Evolutionary conservation across 768 basidiomycete species (phyloP), one percentile per base, ranked within the genome.

Genomic region (Dictyophora rubrovolvata): DNA sequence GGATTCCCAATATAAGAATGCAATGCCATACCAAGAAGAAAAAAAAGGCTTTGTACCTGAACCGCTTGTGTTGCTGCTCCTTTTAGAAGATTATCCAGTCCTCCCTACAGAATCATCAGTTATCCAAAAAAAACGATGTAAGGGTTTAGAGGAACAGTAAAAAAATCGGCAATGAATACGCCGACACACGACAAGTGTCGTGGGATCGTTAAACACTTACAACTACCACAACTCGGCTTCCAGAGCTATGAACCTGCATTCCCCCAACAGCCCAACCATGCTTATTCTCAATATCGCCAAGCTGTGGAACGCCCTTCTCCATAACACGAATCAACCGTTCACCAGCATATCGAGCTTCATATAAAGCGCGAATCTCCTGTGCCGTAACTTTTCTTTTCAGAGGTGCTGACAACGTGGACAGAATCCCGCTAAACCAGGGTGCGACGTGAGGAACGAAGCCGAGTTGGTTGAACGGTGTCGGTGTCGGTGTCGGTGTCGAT

Each of bases 51-150:
- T 33, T 12, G 18, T 54, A 92, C 90, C 79, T 95, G 93, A 62
- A 99, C 69, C 70, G 95, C 97, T 71, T 99, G 96, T n/a, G 95
- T 98, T 17, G 96, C 96, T 53, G 96, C 96, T 7, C 96, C 96
- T 71, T 99, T 99, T 62, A 99, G 77, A 59, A 99, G 74, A 74
- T 99, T 99, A 69, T 99, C 96, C 66, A 99, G 73, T 0, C 93
- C 93, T 53, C 92, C 95, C 90, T 92, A 46, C 28, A 51, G 18
- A 7, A 33, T 1, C 53, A 55, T 34, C 53, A 11, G 42, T 50
- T 7, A 58, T 50, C 14, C 21, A 42, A 11, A 54, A 46, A 28
- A 33, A 50, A 23, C n/a, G n/a, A n/a, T n/a, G n/a, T n/a, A n/a
- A n/a, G n/a, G n/a, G n/a, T n/a, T n/a, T n/a, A n/a, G n/a, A n/a